Evolutionary conservation across 1,284 basidiomycete genomes (phyloP).

Genomic region (Calocybe gambosa): DNA sequence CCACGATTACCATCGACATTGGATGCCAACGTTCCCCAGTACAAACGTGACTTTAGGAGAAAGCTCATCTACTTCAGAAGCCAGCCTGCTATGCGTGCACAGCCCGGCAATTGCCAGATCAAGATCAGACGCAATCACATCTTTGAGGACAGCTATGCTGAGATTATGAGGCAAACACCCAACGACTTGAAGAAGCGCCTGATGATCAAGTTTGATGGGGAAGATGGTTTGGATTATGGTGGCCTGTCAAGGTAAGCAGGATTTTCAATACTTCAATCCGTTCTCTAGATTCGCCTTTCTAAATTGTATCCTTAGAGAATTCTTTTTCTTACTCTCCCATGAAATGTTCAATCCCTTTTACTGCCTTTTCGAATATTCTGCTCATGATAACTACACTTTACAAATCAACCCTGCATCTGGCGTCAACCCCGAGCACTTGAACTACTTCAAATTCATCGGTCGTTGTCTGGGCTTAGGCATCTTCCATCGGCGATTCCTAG

Average conservation of each 20-base stretch:
- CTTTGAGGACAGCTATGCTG: constrained; percentile 93
- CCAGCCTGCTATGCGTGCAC: constrained; percentile 85
- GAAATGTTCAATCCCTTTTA: constrained; percentile 97
- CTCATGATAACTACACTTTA: constrained; percentile 94
- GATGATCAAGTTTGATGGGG: constrained; percentile 98
- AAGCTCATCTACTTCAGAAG: constrained; percentile 97
- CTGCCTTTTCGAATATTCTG: constrained; percentile 94
- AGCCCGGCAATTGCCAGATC: constrained; percentile 91
- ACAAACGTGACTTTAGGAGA: constrained; percentile 94
- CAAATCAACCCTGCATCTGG: constrained; percentile 94
- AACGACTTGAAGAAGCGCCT: constrained; percentile 92
- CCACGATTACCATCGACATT: constrained; percentile 79
- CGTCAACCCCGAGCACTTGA: constrained; percentile 93
- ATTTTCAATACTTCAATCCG: not conserved
- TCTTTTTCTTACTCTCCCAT: constrained; percentile 90
- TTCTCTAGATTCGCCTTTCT: constrained; percentile 10
- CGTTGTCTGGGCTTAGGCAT: constrained; percentile 88
- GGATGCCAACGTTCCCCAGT: constrained; percentile 90
- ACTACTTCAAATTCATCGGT: constrained; percentile 98
- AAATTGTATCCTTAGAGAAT: constrained; percentile 41
- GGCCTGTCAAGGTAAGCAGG: constrained; percentile 73
- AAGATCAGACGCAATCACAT: constrained; percentile 91
- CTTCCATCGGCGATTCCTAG: constrained; percentile 93
- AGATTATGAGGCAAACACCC: constrained; percentile 93
- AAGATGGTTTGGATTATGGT: constrained; percentile 94